These are phyloP conservation scores for Aureobasidium sp. DNA, from an alignment of 2,329 filamentous ascomycete genomes.

Conservation along the genomic window DNA sequence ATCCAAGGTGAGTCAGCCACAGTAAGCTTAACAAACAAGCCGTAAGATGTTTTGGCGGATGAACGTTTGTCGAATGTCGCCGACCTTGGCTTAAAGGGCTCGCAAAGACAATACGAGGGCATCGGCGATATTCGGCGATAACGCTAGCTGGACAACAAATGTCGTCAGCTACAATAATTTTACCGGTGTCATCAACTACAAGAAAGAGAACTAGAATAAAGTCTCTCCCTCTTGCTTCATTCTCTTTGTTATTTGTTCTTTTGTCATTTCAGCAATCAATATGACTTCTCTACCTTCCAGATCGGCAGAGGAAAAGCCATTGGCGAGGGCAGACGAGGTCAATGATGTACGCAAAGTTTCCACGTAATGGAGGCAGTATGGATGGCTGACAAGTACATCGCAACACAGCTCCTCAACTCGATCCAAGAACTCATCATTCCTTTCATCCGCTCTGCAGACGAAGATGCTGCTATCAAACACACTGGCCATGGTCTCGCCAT, in stretches of 20 bases:
- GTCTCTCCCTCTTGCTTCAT: too few relatives aligned
- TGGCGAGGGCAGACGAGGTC: conserved; percentile 29
- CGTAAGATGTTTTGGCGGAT: neutral
- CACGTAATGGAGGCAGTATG: neutral
- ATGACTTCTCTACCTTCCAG: conserved; percentile 19
- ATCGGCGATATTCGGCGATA: conserved; percentile 14
- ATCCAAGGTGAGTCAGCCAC: neutral
- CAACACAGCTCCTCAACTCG: conserved; percentile 56
- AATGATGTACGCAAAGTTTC: conserved; percentile 27
- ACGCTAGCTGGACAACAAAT: neutral
- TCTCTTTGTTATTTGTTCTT: neutral
- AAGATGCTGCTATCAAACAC: conserved; percentile 50
- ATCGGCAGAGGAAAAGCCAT: conserved; percentile 18
- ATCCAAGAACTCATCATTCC: conserved; percentile 63
- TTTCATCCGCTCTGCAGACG: conserved; percentile 64
- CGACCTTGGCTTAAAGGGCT: neutral
- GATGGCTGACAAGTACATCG: conserved; percentile 10
- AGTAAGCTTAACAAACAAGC: neutral
- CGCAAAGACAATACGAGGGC: neutral
- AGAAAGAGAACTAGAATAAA: too few relatives aligned
- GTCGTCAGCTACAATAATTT: conserved; percentile 4
- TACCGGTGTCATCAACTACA: neutral
- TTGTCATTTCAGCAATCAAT: neutral
- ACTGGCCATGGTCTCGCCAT: conserved; percentile 51
- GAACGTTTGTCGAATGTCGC: neutral